A percentile compares a stretch with the other conserved stretches of the same genome.
Evolutionary conservation across 2,329 filamentous ascomycete species (phyloP).

Genomic region (Trichoderma sp.): DNA sequence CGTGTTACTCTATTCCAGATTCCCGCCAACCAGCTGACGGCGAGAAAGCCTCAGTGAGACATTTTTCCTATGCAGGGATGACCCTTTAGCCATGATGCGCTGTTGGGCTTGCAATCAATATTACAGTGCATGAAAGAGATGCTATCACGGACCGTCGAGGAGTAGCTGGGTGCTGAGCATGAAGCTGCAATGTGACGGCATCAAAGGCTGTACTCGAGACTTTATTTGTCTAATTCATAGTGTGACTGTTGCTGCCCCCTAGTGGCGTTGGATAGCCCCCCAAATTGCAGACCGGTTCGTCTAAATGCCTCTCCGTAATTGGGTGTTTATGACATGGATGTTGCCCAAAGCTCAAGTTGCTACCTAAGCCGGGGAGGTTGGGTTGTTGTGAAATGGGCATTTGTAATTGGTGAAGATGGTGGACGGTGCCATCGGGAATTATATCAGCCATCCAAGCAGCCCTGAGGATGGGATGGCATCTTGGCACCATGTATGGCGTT

Average conservation of each 20-base stretch:
- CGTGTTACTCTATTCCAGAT: background rate
- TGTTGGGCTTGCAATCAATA: background rate
- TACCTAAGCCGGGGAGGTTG: background rate
- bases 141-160: background rate
- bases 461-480: too few species aligned
- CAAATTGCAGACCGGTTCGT: constrained; percentile 10
- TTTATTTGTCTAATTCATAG: background rate
- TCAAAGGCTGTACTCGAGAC: background rate
- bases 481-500: too few species aligned
- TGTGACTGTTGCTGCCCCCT: background rate
- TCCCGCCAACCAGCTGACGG: background rate
- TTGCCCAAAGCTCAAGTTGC: background rate
- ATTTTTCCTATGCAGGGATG: background rate
- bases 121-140: background rate
- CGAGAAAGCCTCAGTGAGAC: background rate
- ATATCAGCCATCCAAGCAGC: background rate
- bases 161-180: background rate
- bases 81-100: background rate
- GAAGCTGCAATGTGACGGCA: constrained; percentile 9
- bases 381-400: background rate
- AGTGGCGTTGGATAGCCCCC: background rate
- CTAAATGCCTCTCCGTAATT: background rate
- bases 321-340: background rate
- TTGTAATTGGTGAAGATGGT: background rate
- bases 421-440: background rate